Evolutionary conservation across 768 basidiomycete species (phyloP).

Genomic region (Exsudoporus frostii): DNA sequence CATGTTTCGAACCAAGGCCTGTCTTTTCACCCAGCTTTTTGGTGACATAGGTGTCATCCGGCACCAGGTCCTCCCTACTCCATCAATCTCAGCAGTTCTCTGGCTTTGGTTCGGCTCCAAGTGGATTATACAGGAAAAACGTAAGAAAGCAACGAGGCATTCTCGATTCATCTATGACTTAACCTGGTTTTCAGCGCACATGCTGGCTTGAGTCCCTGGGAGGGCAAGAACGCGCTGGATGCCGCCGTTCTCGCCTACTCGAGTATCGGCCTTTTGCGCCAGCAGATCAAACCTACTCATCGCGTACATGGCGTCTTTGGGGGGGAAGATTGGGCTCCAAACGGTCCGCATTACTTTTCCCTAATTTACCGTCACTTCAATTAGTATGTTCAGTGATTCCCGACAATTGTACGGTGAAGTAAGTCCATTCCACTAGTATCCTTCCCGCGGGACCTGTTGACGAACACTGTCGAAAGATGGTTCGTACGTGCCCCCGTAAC

Average conservation of each 20-base stretch:
- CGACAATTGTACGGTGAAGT: slow-evolving; percentile 74
- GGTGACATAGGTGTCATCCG: slow-evolving; percentile 65
- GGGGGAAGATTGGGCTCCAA: slow-evolving; percentile 72
- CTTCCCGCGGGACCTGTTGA: not conserved
- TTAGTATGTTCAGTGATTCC: slow-evolving; percentile 60
- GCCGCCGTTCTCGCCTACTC: slow-evolving; percentile 86
- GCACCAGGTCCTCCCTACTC: slow-evolving; percentile 72
- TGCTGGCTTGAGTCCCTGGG: slow-evolving; percentile 79
- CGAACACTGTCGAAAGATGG: slow-evolving; percentile 41
- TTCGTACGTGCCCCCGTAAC: slow-evolving; percentile 70
- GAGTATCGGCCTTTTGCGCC: slow-evolving; percentile 74
- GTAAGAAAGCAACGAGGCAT: slow-evolving; percentile 35
- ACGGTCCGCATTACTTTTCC: slow-evolving; percentile 43
- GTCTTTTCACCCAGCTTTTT: not conserved
- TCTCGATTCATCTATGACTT: not conserved
- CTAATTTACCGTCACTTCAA: not conserved
- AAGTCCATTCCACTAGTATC: slow-evolving; percentile 18
- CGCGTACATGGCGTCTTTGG: slow-evolving; percentile 79
- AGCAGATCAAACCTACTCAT: slow-evolving; percentile 75
- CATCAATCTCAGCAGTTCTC: slow-evolving; percentile 59
- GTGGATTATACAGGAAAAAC: slow-evolving; percentile 75
- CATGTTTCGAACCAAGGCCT: not conserved
- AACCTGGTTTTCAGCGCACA: slow-evolving; percentile 54
- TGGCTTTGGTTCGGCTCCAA: slow-evolving; percentile 57
- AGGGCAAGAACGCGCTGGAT: slow-evolving; percentile 79